phyloP scores from a whole-genome alignment of 208 protist species.

The Leptomonas seymouri region DNA sequence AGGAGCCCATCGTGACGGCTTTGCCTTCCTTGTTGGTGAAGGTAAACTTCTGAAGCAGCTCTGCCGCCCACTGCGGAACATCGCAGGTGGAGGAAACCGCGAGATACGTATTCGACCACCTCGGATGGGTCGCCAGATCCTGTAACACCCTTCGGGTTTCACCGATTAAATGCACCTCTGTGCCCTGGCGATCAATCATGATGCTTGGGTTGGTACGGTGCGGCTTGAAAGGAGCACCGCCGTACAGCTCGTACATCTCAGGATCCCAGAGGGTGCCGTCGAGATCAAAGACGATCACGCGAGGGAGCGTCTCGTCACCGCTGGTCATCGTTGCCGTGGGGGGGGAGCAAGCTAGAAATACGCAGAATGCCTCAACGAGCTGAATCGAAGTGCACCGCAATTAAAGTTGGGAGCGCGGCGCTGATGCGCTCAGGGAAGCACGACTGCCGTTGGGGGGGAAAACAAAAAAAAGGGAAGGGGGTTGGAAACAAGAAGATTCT shows the following conservation, averaged over 20 bases:
- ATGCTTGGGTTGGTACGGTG: constrained; percentile 42
- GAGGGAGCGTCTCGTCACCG: constrained; percentile 15
- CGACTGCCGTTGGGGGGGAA: no score
- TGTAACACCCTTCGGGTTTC: constrained; percentile 76
- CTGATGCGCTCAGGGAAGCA: no score
- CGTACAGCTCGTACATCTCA: constrained; percentile 90
- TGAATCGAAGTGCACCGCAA: no score
- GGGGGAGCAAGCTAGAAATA: no score
- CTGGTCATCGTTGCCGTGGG: no score
- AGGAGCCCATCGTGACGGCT: constrained; percentile 57
- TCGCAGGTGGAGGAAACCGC: constrained; percentile 89
- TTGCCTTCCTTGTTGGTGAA: constrained; percentile 43
- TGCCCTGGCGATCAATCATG: constrained; percentile 62
- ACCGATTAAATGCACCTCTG: constrained; percentile 75
- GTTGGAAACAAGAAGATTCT: no score
- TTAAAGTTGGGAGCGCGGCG: no score
- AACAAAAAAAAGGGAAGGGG: no score
- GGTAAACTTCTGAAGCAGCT: constrained; percentile 71
- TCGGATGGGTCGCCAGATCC: constrained; percentile 44
- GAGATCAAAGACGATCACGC: constrained; percentile 91
- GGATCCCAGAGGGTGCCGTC: constrained; percentile 91
- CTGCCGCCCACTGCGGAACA: constrained; percentile 80
- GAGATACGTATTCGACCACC: constrained; percentile 61
- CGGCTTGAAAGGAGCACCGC: constrained; percentile 75
- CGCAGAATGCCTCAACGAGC: no score